Evolutionary conservation across 2,329 filamentous ascomycete genomes (phyloP), one percentile per base, ranked within the genome.

Genomic region (Hymenoscyphus infarciens): DNA sequence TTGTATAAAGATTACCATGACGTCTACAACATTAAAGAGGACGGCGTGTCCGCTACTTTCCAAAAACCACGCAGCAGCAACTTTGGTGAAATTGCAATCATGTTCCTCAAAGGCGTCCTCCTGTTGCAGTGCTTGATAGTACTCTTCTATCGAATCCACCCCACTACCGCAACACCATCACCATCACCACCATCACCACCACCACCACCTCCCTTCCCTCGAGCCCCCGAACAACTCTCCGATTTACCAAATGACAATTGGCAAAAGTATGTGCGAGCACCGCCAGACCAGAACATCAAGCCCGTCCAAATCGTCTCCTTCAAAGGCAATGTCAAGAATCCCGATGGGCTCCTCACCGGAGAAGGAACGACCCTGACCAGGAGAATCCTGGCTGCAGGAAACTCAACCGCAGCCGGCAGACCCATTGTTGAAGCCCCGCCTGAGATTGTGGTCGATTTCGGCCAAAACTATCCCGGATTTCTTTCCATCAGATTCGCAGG

Each of bases 401-500:
- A 31, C 19, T n/a, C 27, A 13, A 35, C 38, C 10, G 62, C 64
- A 25, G 29, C 62, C 6, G 57, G 53, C 13, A 49, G 42, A 27
- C 27, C 61, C n/a, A 19, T 59, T 19, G 39, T 56, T 16, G 64
- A 63, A 61, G 39, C 63, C 1, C 19, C 63, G 7, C 78, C 80
- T 0, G 73, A 73, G 1, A 67, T 82, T 8, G 77, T 81, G 15
- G 66, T 82, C n/a, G 81, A 83, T 66, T 82, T 82, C 68, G 81
- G 81, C 1, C 76, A 78, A 59, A 81, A 81, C 60, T 73, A 79
- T 3, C 80, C 77, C 6, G 81, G 81, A 0, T 71, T 77, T 39
- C 61, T 82, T 3, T 74, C 71, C 3, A 78, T 82, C 49, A 70
- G 74, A 6, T 82, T 82, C 63, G 74, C 73, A 1, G 76, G 76